A percentile compares a stretch with the other conserved stretches of the same genome.
Conservation (phyloP, 1,284 basidiomycete genomes). For the Trichosporon sp. region DNA sequence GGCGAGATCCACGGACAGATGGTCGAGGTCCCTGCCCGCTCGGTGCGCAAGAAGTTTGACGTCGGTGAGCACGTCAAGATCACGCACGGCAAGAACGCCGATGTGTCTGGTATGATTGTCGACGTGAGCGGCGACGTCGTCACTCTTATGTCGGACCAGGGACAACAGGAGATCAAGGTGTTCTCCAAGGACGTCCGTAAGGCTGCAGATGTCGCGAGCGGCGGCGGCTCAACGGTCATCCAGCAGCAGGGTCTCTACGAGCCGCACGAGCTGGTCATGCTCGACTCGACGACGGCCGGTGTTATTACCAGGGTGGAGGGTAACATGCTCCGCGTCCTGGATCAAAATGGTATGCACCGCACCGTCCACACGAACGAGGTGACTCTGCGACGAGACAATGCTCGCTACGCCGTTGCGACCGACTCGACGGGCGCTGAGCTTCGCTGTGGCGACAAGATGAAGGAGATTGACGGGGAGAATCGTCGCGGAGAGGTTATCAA, state of each 20-base stretch:
- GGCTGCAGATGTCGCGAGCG: conserved; percentile 89
- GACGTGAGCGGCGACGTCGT: conserved; percentile 85
- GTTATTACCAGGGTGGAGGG: conserved; percentile 97
- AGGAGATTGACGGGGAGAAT: conserved; percentile 82
- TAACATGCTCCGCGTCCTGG: conserved; percentile 88
- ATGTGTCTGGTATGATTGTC: conserved; percentile 94
- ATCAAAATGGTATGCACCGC: conserved; percentile 85
- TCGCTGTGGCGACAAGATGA: conserved; percentile 78
- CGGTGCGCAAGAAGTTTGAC: conserved; percentile 91
- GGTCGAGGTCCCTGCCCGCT: conserved; percentile 74
- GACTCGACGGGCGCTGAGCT: conserved; percentile 76
- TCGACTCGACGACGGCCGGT: conserved; percentile 89
- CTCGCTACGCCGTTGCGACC: conserved; percentile 75
- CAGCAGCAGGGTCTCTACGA: conserved; percentile 81
- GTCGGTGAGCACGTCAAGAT: conserved; percentile 98
- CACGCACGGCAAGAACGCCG: conserved; percentile 86
- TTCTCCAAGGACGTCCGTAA: conserved; percentile 97
- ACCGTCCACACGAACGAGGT: conserved; percentile 93
- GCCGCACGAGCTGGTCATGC: conserved; percentile 90
- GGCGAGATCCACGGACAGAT: conserved; percentile 65
- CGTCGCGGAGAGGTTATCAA: conserved; percentile 93
- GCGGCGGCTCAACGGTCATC: conserved; percentile 47
- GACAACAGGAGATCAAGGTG: conserved; percentile 91
- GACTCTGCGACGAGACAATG: conserved; percentile 74
- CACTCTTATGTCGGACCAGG: conserved; percentile 96